These are phyloP conservation scores for Onygenales sp. DNA, from an alignment of 2,329 filamentous ascomycete species.

Conservation along the genomic window DNA sequence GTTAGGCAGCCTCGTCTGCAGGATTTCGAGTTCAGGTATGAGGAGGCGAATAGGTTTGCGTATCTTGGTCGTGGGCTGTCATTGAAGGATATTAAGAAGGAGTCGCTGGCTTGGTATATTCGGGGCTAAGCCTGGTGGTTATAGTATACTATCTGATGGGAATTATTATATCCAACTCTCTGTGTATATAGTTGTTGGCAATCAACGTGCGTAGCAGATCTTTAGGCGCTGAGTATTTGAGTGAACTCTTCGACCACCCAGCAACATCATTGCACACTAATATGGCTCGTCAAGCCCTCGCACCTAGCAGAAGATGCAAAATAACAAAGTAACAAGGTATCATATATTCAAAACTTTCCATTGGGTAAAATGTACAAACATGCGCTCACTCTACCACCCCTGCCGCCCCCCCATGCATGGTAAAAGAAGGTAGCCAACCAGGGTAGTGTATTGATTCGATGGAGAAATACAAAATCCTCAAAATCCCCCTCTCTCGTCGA, in stretches of 20 bases:
- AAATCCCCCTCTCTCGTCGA: neutral
- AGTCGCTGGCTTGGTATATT: conserved; percentile 2
- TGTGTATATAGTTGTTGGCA: too few species aligned
- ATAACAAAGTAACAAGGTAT: neutral
- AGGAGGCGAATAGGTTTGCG: conserved; percentile 10
- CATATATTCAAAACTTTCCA: neutral
- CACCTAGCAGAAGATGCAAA: too few species aligned
- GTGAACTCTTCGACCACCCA: neutral
- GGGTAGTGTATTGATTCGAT: neutral
- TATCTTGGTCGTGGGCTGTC: conserved; percentile 14
- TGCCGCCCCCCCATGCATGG: neutral
- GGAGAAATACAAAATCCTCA: neutral
- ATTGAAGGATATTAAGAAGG: conserved; percentile 3
- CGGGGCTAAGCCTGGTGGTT: neutral
- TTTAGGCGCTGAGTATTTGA: too few species aligned
- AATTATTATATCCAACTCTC: too few species aligned
- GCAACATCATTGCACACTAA: neutral
- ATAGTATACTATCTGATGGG: too few species aligned
- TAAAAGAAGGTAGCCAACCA: neutral
- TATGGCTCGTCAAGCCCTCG: too few species aligned
- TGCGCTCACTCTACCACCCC: neutral
- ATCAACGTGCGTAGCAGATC: too few species aligned
- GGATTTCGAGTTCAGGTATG: conserved; percentile 14
- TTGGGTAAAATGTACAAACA: neutral
- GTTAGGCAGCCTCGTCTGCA: conserved; percentile 10